Base-by-base conservation (phyloP, 2,329 filamentous ascomycete species). In the Capronia americana region DNA sequence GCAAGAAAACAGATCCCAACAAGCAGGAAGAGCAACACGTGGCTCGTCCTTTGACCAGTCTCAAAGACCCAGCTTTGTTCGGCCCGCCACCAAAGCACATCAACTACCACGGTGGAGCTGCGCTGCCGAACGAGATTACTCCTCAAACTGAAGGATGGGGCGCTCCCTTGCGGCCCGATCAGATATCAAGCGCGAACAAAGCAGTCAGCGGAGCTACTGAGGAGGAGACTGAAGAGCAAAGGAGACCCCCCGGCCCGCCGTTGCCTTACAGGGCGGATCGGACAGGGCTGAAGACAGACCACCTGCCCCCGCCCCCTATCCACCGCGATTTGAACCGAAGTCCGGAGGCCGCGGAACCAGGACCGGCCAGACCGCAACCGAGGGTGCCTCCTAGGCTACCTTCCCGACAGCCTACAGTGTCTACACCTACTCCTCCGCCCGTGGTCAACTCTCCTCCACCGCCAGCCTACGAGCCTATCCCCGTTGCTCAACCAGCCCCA, bases 51-150 rank as follows among this genome's bases (percentile, higher is more conserved):
- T 80, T 96, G 51, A 83, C 87, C 8, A 83, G 87, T 3, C 84
- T 97, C 32, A 88, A 87, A 75, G 92, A 97, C 75, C 93, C 92
- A 0, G 77, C 86, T 0, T 86, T 87, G 17, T 97, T 96, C 75
- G 92, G 87, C 1, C 92, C 92, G 26, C 93, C 93, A 28, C 93
- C 93, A 0, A 93, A 87, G 73, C 90, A 86, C 68, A 77, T 81
- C 64, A 81, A 82, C 57, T 84, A 83, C 70, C 79, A 84, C 74
- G 79, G 81, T 64, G 78, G 77, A 14, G 77, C 76, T 6, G 78
- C 82, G 2, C 73, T 82, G 14, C 76, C 80, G 32, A 80, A 82
- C 59, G 75, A 82, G 54, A 80, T 80, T 14, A 79, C 82, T 12
- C 78, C 82, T 28, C 77, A 81, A 61, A 73, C 76, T 38, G 75